Base-by-base conservation (phyloP, 2,329 filamentous ascomycete genomes). In the Hyphodiscus sp. region DNA sequence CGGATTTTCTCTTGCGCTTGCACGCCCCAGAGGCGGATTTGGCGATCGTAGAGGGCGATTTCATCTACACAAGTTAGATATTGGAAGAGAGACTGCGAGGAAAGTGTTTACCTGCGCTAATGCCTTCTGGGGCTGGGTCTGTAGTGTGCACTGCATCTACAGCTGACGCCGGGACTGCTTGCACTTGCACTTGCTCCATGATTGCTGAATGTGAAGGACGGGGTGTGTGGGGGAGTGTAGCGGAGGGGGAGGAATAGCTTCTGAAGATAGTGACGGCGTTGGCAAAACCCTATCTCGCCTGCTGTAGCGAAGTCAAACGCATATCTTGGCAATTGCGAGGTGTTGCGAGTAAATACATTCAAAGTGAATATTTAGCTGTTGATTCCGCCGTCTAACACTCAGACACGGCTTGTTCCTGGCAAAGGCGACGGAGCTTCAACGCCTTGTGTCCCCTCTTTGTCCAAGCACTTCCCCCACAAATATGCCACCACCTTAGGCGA, bases 21-120 rank as follows among this genome's bases (percentile, higher is more conserved):
- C 67, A 97, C 89, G 44, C 94, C 94, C 94, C 94, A 99, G 29
- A 99, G 83, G 51, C 94, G 87, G 65, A 99, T 96, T 70, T 99
- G 94, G 48, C 94, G 86, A 73, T 99, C 94, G 69, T 99, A 99
- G 6, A 97, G 83, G 15, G 92, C 94, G 66, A 97, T 95, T 68
- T 99, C 94, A 71, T 97, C 94, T 89, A 38, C 2, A 29, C 45
- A 42, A 38, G 50, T 60, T 55, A 59, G 50, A 41, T 50, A 20
- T 15, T 42, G 16, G n/a, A 33, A 30, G 41, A 50, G 50, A n/a
- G 42, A 29, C 20, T 20, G 19, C 20, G 7, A n/a, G 18, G 18
- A 20, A 43, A 42, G n/a, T 30, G 44, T 44, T 29, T 62, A 72
- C 71, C 71, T 59, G 70, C 68, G 57, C 66, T 71, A 56, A 71